A percentile compares a stretch with the other conserved stretches of the same genome.
Conservation (phyloP, 2,329 filamentous ascomycete genomes). For the Stromatinia cepivora region DNA sequence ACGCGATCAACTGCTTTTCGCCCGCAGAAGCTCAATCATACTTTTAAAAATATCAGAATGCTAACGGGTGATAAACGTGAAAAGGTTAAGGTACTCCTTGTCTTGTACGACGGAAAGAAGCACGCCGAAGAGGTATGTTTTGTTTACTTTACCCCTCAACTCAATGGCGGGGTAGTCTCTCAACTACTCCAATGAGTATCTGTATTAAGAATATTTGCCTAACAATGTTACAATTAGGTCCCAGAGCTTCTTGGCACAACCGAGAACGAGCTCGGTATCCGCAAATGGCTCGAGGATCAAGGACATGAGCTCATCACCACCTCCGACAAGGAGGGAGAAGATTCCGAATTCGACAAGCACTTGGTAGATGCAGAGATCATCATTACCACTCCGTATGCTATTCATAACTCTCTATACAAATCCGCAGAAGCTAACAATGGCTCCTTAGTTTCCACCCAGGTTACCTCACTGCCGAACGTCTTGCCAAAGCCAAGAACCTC, state of each 20-base stretch:
- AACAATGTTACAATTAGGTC: conserved; percentile 48
- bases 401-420: conserved; percentile 19
- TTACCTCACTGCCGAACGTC: conserved; percentile 93
- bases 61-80: conserved; percentile 39
- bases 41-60: conserved; percentile 39
- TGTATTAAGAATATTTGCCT: background rate
- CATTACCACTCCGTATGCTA: conserved; percentile 88
- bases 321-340: conserved; percentile 93
- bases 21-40: conserved; percentile 16
- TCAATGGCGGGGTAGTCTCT: conserved; percentile 11
- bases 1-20: conserved; percentile 15
- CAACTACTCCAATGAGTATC: conserved; percentile 25
- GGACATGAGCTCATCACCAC: conserved; percentile 97
- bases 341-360: conserved; percentile 93
- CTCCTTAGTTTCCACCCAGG: conserved; percentile 84
- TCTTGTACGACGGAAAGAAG: conserved; percentile 85
- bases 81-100: conserved; percentile 92
- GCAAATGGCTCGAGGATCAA: conserved; percentile 96
- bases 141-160: conserved; percentile 7
- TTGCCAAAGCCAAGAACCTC: conserved; percentile 97
- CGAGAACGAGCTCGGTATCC: conserved; percentile 95
- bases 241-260: conserved; percentile 83
- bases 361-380: conserved; percentile 96
- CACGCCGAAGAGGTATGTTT: conserved; percentile 72
- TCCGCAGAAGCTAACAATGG: background rate